These are phyloP conservation scores for Crotalaria pallida DNA, from an alignment of 306 rosid genomes.

Conservation along the genomic window DNA sequence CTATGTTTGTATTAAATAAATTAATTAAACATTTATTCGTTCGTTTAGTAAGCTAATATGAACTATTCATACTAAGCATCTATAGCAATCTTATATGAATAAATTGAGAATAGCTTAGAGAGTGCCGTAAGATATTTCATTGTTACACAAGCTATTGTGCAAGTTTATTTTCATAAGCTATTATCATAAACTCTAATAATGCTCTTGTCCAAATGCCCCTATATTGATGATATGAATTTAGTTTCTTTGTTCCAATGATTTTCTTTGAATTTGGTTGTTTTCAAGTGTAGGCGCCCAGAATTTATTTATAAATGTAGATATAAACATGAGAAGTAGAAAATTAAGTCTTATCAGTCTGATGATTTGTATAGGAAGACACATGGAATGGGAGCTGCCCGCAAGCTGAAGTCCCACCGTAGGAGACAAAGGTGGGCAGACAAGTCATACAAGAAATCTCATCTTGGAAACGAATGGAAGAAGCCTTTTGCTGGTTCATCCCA, in stretches of 20 bases:
- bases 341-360: neutral
- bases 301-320: neutral
- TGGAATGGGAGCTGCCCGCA: conserved; percentile 77
- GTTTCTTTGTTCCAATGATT: neutral
- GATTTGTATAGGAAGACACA: conserved; percentile 47
- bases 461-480: conserved; percentile 83
- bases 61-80: too few species aligned
- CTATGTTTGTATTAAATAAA: too few species aligned
- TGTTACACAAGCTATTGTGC: too few species aligned
- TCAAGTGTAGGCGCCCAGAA: neutral
- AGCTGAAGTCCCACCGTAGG: conserved; percentile 58
- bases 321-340: neutral
- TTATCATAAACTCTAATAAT: too few species aligned
- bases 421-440: conserved; percentile 70
- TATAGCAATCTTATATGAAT: too few species aligned
- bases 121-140: too few species aligned
- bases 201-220: too few species aligned
- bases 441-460: conserved; percentile 67
- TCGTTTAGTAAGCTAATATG: too few species aligned
- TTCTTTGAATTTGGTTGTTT: neutral
- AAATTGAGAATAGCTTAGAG: too few species aligned
- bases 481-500: conserved; percentile 90
- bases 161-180: too few species aligned
- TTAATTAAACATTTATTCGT: too few species aligned
- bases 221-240: neutral